Conservation (phyloP, 352 stramenopile species). For the Thraustochytrium striatum region DNA sequence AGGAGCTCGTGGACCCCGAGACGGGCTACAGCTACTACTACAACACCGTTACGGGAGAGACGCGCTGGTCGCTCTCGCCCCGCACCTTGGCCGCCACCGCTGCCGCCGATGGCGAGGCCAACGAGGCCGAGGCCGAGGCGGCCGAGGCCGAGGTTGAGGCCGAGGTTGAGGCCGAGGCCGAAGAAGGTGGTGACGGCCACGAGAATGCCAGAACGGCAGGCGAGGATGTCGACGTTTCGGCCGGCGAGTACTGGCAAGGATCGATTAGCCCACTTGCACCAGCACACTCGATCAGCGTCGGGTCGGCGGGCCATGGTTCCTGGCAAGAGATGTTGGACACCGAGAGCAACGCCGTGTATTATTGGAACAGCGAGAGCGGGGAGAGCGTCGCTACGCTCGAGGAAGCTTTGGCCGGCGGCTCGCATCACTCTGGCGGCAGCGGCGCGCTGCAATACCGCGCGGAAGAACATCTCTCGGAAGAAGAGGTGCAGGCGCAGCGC, state of each 20-base stretch:
- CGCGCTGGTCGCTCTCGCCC: slow-evolving; percentile 64
- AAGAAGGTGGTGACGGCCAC: not conserved
- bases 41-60: slow-evolving; percentile 59
- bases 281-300: not conserved
- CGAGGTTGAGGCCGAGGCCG: not conserved
- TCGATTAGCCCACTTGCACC: not conserved
- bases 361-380: slow-evolving; percentile 74
- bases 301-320: not conserved
- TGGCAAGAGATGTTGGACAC: slow-evolving; percentile 70
- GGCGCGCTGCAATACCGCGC: not conserved
- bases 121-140: not conserved
- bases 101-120: not conserved
- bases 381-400: slow-evolving; percentile 61
- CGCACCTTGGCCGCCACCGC: not conserved
- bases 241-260: not conserved
- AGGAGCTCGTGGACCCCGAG: slow-evolving; percentile 64
- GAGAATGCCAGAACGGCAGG: not conserved
- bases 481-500: not conserved
- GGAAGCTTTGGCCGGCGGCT: not conserved
- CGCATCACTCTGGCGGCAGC: not conserved
- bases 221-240: not conserved
- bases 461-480: not conserved
- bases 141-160: not conserved
- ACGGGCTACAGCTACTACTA: slow-evolving; percentile 69
- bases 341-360: slow-evolving; percentile 67